These are phyloP conservation scores for Torrubiellomyces zombiae DNA, from an alignment of 2,329 filamentous ascomycete species.

Conservation along the genomic window DNA sequence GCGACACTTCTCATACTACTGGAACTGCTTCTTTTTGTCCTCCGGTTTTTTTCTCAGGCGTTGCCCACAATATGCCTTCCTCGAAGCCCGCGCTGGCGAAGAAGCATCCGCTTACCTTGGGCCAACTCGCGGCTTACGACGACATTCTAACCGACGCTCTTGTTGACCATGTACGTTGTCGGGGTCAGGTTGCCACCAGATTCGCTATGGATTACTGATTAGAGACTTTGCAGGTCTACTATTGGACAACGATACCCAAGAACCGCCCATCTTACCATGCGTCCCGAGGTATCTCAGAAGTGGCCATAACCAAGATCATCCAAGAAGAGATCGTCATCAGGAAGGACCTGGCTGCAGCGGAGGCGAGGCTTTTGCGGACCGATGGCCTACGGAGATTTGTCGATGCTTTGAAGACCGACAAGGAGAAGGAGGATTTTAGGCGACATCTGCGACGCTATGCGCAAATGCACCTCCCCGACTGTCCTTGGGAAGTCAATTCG, in stretches of 20 bases:
- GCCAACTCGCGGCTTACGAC: slow-evolving; percentile 82
- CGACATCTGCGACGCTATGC: slow-evolving; percentile 80
- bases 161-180: slow-evolving; percentile 78
- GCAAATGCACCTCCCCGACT: slow-evolving; percentile 83
- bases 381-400: slow-evolving; percentile 59
- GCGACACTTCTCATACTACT: too few species aligned
- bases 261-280: slow-evolving; percentile 77
- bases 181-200: too few species aligned
- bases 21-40: too few species aligned
- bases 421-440: slow-evolving; percentile 75
- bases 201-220: too few species aligned
- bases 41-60: too few species aligned
- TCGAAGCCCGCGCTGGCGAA: slow-evolving; percentile 16
- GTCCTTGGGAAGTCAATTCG: slow-evolving; percentile 77
- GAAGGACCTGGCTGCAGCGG: slow-evolving; percentile 55
- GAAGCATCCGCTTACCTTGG: slow-evolving; percentile 64
- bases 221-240: slow-evolving; percentile 53
- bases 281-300: slow-evolving; percentile 58
- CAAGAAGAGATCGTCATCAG: slow-evolving; percentile 54
- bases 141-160: slow-evolving; percentile 91
- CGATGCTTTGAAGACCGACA: slow-evolving; percentile 49
- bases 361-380: slow-evolving; percentile 54
- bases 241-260: slow-evolving; percentile 93
- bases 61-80: slow-evolving; percentile 17
- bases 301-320: slow-evolving; percentile 43